These are phyloP conservation scores for Excoecaria cochinchinensis DNA, from an alignment of 345 rosid genomes.

Conservation along the genomic window DNA sequence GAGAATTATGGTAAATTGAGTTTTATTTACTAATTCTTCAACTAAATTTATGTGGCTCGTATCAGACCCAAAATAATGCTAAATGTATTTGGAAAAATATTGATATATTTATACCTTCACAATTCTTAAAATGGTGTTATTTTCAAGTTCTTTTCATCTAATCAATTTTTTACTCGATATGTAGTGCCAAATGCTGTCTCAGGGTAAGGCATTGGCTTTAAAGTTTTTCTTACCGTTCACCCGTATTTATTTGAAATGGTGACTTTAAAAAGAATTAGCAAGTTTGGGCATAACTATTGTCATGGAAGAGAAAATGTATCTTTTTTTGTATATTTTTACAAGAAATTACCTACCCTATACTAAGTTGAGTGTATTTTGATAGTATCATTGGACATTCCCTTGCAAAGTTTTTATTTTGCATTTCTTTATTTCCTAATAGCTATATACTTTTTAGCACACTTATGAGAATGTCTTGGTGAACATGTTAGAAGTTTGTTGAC, in stretches of 20 bases:
- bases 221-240: not conserved
- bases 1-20: conserved; percentile 64
- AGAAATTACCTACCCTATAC: not conserved
- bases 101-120: not conserved
- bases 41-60: not conserved
- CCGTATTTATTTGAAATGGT: not conserved
- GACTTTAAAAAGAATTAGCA: not conserved
- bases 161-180: too few relatives aligned
- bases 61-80: not conserved
- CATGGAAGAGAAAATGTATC: not conserved
- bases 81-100: not conserved
- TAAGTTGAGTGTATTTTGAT: not conserved
- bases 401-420: not conserved
- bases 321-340: not conserved
- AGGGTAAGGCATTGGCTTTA: not conserved
- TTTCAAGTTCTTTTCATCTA: not conserved
- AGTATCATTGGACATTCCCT: not conserved
- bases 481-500: not conserved
- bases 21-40: not conserved
- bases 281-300: not conserved
- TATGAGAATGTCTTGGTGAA: not conserved
- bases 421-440: not conserved
- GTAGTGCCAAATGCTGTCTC: not conserved
- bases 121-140: not conserved
- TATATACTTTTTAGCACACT: not conserved